Base-by-base conservation (phyloP, 2,329 filamentous ascomycete genomes). In the Penicillium sp. region DNA sequence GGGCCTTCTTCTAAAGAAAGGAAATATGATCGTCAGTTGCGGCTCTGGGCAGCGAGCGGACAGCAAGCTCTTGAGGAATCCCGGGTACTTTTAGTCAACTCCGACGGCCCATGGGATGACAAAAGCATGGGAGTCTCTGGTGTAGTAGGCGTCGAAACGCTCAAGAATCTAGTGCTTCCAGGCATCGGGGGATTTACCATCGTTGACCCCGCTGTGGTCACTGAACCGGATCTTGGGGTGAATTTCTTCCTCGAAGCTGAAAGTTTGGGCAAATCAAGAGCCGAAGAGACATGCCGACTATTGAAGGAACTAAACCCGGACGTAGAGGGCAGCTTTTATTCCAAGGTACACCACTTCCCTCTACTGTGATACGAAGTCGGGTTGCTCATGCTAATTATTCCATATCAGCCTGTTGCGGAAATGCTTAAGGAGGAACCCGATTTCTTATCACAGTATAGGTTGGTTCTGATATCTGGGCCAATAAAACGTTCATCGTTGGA, bases 101-200 rank as follows among this genome's bases (percentile, higher is more conserved):
- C 90, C 0, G 78, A 79, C 56, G 77, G 77, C 17, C 69, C 75
- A 3, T 74, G 79, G 51, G 72, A 73, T 49, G 66, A 67, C n/a
- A 67, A 70, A 45, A 73, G 69, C 64, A 72, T 71, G 0, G 68
- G 73, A 3, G 91, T 92, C 2, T 81, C 90, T n/a, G 94, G 94
- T 9, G 91, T 93, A 2, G 91, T 93, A 38, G 95, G 93, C 15
- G 85, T 96, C 13, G 95, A 99, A 78, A 89, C 93, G 0, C 85
- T 99, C 64, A 99, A 99, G 84, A 99, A 99, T 74, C 86, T 99
- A n/a, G 91, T 99, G 3, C 82, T 99, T 8, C 95, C 95, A 61
- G 92, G 93, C 3, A 91, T 98, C 70, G 96, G 95, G 8, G 87
- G 88, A 29, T 99, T 97, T 76, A 96, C 92, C 0, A 96, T 99